These are phyloP conservation scores for Metrosideros polymorpha DNA, from an alignment of 441 rosid genomes.

Conservation along the genomic window DNA sequence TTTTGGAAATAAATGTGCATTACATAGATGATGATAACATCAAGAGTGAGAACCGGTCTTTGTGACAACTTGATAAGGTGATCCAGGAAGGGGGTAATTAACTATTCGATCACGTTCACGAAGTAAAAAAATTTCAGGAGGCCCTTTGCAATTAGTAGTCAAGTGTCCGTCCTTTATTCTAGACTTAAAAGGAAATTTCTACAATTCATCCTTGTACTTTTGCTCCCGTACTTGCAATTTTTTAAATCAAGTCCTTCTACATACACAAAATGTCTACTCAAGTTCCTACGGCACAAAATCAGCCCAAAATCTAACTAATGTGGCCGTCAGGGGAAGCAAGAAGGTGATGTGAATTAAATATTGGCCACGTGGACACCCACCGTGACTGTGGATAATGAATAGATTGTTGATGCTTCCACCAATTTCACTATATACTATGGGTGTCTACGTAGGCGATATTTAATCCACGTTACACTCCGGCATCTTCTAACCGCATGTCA, in stretches of 20 bases:
- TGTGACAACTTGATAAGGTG: neutral
- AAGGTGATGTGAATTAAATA: neutral
- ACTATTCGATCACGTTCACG: neutral
- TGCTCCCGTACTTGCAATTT: neutral
- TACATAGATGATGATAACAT: neutral
- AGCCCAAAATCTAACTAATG: neutral
- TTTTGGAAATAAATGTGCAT: neutral
- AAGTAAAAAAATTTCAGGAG: neutral
- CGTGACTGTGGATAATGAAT: neutral
- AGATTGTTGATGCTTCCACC: neutral
- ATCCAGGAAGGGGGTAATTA: neutral
- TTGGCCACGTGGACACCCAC: neutral
- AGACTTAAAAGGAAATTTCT: neutral
- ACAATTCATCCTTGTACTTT: neutral
- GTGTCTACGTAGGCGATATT: neutral
- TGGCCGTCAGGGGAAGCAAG: neutral
- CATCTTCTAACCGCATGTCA: neutral
- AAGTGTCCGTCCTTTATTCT: neutral
- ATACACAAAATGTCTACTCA: neutral
- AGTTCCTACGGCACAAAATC: neutral
- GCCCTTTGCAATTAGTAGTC: neutral
- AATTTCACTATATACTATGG: neutral
- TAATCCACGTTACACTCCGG: neutral
- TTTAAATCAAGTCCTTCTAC: neutral
- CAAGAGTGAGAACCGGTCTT: neutral